A percentile compares a stretch with the other conserved stretches of the same genome.
phyloP scores from a whole-genome alignment of 352 stramenopile species.

The Globisporangium mamillatum region DNA sequence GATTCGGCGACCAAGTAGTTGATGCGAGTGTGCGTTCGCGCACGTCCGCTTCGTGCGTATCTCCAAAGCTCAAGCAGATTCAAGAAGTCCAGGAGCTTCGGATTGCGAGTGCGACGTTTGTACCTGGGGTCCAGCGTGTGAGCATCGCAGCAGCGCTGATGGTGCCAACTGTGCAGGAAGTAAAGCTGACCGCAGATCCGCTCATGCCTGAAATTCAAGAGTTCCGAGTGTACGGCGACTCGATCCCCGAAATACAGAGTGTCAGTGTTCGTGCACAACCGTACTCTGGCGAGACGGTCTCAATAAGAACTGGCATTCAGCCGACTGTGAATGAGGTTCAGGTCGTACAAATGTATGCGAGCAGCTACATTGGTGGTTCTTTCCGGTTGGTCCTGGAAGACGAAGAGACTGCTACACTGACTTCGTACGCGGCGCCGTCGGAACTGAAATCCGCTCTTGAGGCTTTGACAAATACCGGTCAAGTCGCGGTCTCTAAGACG shows the following conservation, averaged over 20 bases:
- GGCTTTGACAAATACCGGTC: slow-evolving; percentile 34
- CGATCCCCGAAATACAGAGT: slow-evolving; percentile 35
- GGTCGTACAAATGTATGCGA: slow-evolving; percentile 32
- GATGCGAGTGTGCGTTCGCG: slow-evolving; percentile 62
- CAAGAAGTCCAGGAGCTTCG: slow-evolving; percentile 81
- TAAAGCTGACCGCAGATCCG: slow-evolving; percentile 24
- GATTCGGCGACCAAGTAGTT: slow-evolving; percentile 84
- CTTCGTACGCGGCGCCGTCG: slow-evolving; percentile 46
- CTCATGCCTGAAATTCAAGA: slow-evolving; percentile 49
- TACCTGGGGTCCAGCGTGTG: slow-evolving; percentile 56
- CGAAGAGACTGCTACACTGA: slow-evolving; percentile 31
- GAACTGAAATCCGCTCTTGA: slow-evolving; percentile 51
- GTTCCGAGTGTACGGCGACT: slow-evolving; percentile 39
- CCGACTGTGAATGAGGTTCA: slow-evolving; percentile 41
- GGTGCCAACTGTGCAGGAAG: slow-evolving; percentile 40
- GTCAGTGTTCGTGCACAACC: slow-evolving; percentile 31
- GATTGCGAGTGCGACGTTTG: slow-evolving; percentile 38
- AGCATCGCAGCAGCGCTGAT: slow-evolving; percentile 36
- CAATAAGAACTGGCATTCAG: slow-evolving; percentile 31
- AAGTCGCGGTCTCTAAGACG: slow-evolving; percentile 33
- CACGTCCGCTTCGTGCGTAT: slow-evolving; percentile 56
- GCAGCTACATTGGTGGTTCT: slow-evolving; percentile 45
- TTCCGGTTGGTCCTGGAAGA: slow-evolving; percentile 41
- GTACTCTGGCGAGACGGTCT: slow-evolving; percentile 38
- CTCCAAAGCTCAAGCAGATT: slow-evolving; percentile 63